Evolutionary conservation across 1,284 basidiomycete genomes (phyloP), one percentile per base, ranked within the genome.

Genomic region (Irpex rosettiformis): DNA sequence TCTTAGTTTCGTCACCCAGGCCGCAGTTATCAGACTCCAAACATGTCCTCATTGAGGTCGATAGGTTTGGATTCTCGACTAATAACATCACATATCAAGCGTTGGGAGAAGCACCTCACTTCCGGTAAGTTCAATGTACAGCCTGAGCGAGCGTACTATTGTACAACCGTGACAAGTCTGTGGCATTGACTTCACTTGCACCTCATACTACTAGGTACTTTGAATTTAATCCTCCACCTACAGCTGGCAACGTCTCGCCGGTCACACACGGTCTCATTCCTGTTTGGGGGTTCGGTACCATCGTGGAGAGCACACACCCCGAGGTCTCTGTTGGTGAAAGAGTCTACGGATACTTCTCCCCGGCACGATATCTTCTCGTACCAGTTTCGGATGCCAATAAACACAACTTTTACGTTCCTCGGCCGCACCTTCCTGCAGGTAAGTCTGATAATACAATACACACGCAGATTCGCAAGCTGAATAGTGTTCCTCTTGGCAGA

Each of bases 221-320:
- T 62, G 85, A 86, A 59, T 88, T 85, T 58, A 81, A 86, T 61
- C 56, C 70, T 13, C 74, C 75, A 1, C 83, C 83, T 29, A 69
- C 73, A 10, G 59, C 67, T 8, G 55, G 61, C 47, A 64, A 63
- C 8, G 72, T 77, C 1, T 80, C 80, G 1, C 62, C 75, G 5
- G 72, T 73, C 57, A 81, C 79, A 0, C 81, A 86, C 65, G 86
- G 85, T 0, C 67, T 87, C 24, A 78, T 84, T 21, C 85, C 86
- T 0, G 85, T 86, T 5, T 87, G 85, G 86, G 85, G 84, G 3
- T 88, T 85, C 61, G 85, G 79, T 6, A 82, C 79, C 0, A 69
- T 87, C 3, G 62, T 80, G 2, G 68, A 64, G 54, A 85, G 83
- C 0, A 75, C 74, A 0, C 78, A 83, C 64, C 66, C 72, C 3